phyloP scores from a whole-genome alignment of 192 early-diverging fungal species.

The Coemansia sp. region DNA sequence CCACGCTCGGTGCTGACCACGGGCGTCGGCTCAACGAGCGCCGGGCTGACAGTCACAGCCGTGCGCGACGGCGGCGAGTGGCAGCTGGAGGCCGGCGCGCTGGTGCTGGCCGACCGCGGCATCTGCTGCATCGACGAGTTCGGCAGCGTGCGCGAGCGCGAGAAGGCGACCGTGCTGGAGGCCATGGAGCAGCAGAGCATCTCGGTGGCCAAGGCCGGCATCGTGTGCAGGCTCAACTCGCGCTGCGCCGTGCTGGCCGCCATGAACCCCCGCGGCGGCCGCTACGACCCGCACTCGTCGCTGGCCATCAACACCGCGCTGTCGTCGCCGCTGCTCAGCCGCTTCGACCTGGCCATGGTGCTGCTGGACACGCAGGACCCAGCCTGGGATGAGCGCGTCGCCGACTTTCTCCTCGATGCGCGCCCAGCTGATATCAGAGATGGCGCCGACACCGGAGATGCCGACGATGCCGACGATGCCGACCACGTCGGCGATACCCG shows the following conservation, averaged over 20 bases:
- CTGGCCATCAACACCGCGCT: conserved; percentile 67
- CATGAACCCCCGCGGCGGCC: conserved; percentile 73
- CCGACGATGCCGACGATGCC: conserved; percentile 2
- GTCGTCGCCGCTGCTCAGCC: conserved; percentile 61
- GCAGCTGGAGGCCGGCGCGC: conserved; percentile 77
- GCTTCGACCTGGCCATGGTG: conserved; percentile 72
- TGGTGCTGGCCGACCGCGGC: conserved; percentile 74
- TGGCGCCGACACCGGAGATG: background rate
- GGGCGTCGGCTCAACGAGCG: conserved; percentile 69
- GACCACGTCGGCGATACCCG: background rate
- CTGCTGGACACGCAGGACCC: conserved; percentile 63
- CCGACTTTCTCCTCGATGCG: conserved; percentile 44
- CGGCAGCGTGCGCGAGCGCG: conserved; percentile 68
- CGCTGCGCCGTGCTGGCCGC: conserved; percentile 78
- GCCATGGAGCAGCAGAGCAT: conserved; percentile 88
- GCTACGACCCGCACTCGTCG: conserved; percentile 59
- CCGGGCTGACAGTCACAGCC: conserved; percentile 73
- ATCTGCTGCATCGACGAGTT: conserved; percentile 85
- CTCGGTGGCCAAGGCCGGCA: conserved; percentile 71
- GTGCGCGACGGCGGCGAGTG: conserved; percentile 72
- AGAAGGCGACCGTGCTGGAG: conserved; percentile 72
- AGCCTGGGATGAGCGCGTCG: conserved; percentile 63
- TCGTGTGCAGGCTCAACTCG: conserved; percentile 76
- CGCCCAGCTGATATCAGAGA: conserved; percentile 9
- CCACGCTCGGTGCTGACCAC: conserved; percentile 72